phyloP scores from a whole-genome alignment of 768 basidiomycete species.

The Calvatia gigantea region DNA sequence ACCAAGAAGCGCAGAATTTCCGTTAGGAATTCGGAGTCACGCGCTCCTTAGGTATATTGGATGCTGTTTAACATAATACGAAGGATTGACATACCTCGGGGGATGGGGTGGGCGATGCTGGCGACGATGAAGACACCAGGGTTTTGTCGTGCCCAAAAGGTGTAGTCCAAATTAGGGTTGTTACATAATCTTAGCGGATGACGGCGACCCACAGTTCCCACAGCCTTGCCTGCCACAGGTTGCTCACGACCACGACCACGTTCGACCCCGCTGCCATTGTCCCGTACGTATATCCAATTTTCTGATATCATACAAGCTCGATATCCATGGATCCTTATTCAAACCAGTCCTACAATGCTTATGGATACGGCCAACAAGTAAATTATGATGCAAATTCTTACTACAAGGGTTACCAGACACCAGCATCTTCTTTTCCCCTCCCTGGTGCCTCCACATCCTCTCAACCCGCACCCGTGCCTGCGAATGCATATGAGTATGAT shows the following conservation, averaged over 20 bases:
- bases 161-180: slow-evolving; percentile 6
- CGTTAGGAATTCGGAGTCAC: neutral
- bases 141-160: slow-evolving; percentile 12
- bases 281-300: slow-evolving; percentile 13
- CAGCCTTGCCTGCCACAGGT: neutral
- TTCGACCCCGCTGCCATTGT: neutral
- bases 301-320: slow-evolving; percentile 8
- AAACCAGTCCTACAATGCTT: slow-evolving; percentile 47
- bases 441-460: slow-evolving; percentile 57
- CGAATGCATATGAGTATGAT: slow-evolving; percentile 91
- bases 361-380: slow-evolving; percentile 49
- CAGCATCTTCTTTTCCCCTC: slow-evolving; percentile 54
- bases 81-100: slow-evolving; percentile 36
- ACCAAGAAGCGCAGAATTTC: slow-evolving; percentile 16
- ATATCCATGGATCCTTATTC: slow-evolving; percentile 41
- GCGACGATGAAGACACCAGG: slow-evolving; percentile 23
- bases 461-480: slow-evolving; percentile 76
- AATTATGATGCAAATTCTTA: slow-evolving; percentile 72
- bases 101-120: slow-evolving; percentile 26
- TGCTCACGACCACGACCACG: neutral
- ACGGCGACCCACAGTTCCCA: neutral
- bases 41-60: neutral
- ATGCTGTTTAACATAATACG: neutral
- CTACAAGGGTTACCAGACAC: slow-evolving; percentile 76
- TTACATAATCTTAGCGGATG: slow-evolving; percentile 29